Conservation (phyloP, 495 filamentous ascomycete genomes). For the Penicillium canariense region DNA sequence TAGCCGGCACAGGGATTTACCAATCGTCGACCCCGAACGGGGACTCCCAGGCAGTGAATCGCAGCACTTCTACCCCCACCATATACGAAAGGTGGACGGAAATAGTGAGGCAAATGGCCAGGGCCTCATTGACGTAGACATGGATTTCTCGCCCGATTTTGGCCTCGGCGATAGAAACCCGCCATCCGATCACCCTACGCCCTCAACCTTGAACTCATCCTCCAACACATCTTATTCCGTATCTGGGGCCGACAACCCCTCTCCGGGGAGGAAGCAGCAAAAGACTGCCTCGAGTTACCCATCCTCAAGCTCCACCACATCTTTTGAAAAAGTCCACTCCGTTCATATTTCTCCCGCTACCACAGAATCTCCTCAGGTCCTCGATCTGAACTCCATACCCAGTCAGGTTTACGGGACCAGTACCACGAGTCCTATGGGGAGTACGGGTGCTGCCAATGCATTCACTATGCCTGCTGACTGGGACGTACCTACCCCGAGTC, state of each 20-base stretch:
- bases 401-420: slow-evolving; percentile 15
- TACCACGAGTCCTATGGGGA: slow-evolving; percentile 6
- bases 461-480: slow-evolving; percentile 24
- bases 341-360: slow-evolving; percentile 15
- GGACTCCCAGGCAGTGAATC: slow-evolving; percentile 1
- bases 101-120: slow-evolving; percentile 7
- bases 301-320: slow-evolving; percentile 9
- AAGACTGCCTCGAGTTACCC: slow-evolving; percentile 7
- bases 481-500: slow-evolving; percentile 23
- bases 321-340: slow-evolving; percentile 18
- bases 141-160: slow-evolving; percentile 33
- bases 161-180: slow-evolving; percentile 29
- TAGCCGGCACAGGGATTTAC: slow-evolving; percentile 23
- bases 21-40: background rate
- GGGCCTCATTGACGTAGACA: slow-evolving; percentile 26
- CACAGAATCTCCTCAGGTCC: slow-evolving; percentile 10
- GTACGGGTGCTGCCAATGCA: slow-evolving; percentile 7
- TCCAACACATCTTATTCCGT: slow-evolving; percentile 35
- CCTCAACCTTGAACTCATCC: slow-evolving; percentile 37
- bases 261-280: slow-evolving; percentile 22
- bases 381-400: slow-evolving; percentile 14
- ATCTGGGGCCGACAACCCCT: slow-evolving; percentile 24
- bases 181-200: slow-evolving; percentile 36
- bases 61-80: slow-evolving; percentile 5
- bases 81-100: background rate